Conservation (phyloP, 169 alveolate species). For the Eimeria necatrix region DNA sequence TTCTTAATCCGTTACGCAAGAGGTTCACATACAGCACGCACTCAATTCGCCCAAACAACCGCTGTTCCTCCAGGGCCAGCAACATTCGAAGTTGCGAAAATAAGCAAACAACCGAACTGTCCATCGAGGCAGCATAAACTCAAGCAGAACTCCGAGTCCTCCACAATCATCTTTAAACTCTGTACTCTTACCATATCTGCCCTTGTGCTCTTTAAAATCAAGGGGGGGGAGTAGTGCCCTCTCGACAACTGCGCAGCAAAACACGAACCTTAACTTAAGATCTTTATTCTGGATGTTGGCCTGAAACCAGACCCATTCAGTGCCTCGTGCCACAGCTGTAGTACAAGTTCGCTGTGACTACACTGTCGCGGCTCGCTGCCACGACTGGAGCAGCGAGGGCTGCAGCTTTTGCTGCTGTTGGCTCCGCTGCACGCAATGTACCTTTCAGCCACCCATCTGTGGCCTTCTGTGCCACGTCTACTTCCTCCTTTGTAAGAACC, state of each 20-base stretch:
- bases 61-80: not conserved
- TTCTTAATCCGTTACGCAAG: too few species aligned
- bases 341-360: not conserved
- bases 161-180: not conserved
- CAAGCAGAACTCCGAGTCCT: not conserved
- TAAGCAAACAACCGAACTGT: not conserved
- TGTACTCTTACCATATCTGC: conserved; percentile 29
- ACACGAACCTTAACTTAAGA: not conserved
- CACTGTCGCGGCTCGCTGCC: not conserved
- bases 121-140: too few species aligned
- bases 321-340: not conserved
- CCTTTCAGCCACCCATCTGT: conserved; percentile 30
- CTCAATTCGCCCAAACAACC: not conserved
- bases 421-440: not conserved
- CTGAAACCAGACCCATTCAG: not conserved
- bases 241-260: conserved; percentile 1
- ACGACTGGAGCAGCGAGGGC: not conserved
- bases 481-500: not conserved
- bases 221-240: not conserved
- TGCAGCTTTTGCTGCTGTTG: not conserved
- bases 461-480: not conserved
- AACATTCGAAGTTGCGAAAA: not conserved
- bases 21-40: too few species aligned
- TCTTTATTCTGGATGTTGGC: not conserved
- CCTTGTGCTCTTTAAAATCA: conserved; percentile 31